Conservation (phyloP, 2,329 filamentous ascomycete genomes). For the Didymella segeticola region DNA sequence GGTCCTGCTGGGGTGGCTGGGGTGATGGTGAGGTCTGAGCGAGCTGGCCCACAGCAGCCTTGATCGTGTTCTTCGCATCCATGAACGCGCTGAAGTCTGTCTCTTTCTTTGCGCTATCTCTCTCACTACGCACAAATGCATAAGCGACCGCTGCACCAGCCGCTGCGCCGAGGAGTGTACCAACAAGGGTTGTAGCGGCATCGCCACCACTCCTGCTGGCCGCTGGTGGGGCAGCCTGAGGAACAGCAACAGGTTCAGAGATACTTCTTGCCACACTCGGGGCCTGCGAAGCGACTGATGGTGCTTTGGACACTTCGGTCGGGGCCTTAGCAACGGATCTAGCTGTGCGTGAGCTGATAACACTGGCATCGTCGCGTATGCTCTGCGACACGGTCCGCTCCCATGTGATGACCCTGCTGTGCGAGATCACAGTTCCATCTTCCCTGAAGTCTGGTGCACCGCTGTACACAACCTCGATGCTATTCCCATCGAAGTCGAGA, state of each 20-base stretch:
- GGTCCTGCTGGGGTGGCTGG: slow-evolving; percentile 35
- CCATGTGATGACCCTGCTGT: slow-evolving; percentile 55
- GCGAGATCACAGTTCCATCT: slow-evolving; percentile 50
- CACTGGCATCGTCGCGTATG: slow-evolving; percentile 42
- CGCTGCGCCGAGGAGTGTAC: slow-evolving; percentile 78
- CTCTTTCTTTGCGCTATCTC: slow-evolving; percentile 54
- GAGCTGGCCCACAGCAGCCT: slow-evolving; percentile 35
- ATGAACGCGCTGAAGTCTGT: slow-evolving; percentile 48
- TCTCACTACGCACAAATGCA: slow-evolving; percentile 70
- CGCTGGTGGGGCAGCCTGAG: slow-evolving; percentile 32
- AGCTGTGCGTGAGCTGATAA: slow-evolving; percentile 37
- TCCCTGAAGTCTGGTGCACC: slow-evolving; percentile 49
- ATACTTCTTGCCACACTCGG: slow-evolving; percentile 39
- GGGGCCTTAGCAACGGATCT: slow-evolving; percentile 33
- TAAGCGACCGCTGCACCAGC: slow-evolving; percentile 80
- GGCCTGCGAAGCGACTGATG: slow-evolving; percentile 30
- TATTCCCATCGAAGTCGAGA: slow-evolving; percentile 83
- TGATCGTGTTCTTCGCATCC: slow-evolving; percentile 41
- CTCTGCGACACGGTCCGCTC: slow-evolving; percentile 41
- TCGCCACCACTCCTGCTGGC: slow-evolving; percentile 53
- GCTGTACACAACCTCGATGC: slow-evolving; percentile 76
- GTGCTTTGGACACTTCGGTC: slow-evolving; percentile 33
- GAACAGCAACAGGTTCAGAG: slow-evolving; percentile 41
- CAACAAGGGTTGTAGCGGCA: slow-evolving; percentile 70
- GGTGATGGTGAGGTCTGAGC: slow-evolving; percentile 40